Conservation (phyloP, 208 protist species). For the Angomonas ambiguus region DNA sequence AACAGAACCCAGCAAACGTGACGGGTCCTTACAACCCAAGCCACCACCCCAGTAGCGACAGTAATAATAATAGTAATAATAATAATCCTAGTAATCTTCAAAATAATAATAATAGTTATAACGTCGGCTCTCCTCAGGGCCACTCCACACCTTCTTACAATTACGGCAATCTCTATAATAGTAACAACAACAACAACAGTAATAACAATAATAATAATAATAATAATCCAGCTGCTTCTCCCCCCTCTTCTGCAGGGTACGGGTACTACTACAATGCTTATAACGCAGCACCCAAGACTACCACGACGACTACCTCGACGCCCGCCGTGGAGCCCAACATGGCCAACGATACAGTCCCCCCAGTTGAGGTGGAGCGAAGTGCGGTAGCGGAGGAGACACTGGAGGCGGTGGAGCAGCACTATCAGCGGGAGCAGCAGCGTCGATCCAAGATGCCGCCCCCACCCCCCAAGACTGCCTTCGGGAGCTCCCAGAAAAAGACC, state of each 20-base stretch:
- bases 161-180: neutral
- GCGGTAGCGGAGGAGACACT: neutral
- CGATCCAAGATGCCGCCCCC: neutral
- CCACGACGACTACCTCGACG: neutral
- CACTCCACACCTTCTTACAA: neutral
- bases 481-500: conserved; percentile 15
- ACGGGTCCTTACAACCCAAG: neutral
- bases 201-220: conserved; percentile 2
- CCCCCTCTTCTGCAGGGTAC: neutral
- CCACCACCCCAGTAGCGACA: neutral
- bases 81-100: conserved; percentile 1
- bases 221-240: neutral
- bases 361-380: no score
- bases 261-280: neutral
- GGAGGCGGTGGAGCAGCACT: neutral
- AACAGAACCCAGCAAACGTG: neutral
- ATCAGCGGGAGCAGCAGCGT: neutral
- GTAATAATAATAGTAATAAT: conserved; percentile 5
- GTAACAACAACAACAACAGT: neutral
- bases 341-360: neutral
- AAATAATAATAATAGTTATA: conserved; percentile 1
- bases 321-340: neutral
- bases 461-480: conserved; percentile 28
- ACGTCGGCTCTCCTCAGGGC: neutral
- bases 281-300: neutral